Evolutionary conservation across 306 rosid genomes (phyloP).

Genomic region (Cicer pinnatifidum): DNA sequence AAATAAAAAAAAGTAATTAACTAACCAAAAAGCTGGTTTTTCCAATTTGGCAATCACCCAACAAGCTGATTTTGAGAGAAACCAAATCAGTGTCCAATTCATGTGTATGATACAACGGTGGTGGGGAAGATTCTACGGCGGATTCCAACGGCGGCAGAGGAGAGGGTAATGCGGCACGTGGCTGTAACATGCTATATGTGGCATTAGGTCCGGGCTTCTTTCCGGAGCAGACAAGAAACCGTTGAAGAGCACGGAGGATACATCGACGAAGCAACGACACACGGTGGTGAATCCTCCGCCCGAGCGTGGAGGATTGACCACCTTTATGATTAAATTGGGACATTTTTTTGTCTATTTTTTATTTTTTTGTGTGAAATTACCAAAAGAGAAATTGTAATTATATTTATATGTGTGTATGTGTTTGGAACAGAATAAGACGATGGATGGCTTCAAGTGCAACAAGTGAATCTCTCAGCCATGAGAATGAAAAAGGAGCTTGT

Average conservation of each 20-base stretch:
- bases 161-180: slow-evolving; percentile 43
- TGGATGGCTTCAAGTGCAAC: slow-evolving; percentile 63
- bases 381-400: neutral
- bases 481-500: slow-evolving; percentile 51
- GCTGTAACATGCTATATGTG: slow-evolving; percentile 55
- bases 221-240: slow-evolving; percentile 57
- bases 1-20: neutral
- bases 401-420: neutral
- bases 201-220: slow-evolving; percentile 49
- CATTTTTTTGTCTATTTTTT: slow-evolving; percentile 30
- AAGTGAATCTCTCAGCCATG: slow-evolving; percentile 63
- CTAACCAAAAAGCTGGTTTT: slow-evolving; percentile 89
- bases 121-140: neutral
- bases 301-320: slow-evolving; percentile 36
- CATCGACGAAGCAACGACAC: slow-evolving; percentile 65
- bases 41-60: slow-evolving; percentile 87
- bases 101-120: slow-evolving; percentile 38
- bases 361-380: neutral
- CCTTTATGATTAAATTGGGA: slow-evolving; percentile 35
- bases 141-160: neutral
- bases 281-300: slow-evolving; percentile 54
- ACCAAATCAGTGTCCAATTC: slow-evolving; percentile 76
- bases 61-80: slow-evolving; percentile 76
- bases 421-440: neutral
- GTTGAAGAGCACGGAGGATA: slow-evolving; percentile 59